Conservation (phyloP, 2,329 filamentous ascomycete genomes). For the Ceratocystis cubensis region DNA sequence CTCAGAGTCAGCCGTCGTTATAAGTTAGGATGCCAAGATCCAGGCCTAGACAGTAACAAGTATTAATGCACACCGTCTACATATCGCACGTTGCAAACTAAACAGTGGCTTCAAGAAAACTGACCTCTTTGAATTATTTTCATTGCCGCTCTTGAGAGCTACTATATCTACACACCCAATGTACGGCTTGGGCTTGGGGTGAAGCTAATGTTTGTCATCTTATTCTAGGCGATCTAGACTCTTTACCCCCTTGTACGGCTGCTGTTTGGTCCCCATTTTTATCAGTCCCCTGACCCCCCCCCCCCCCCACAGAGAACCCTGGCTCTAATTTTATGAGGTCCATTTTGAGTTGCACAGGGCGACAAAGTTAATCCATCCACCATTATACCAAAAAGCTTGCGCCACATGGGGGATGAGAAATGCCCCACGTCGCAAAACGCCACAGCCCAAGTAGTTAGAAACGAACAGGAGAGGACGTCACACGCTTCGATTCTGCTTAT, state of each 20-base stretch:
- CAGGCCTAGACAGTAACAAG: not conserved
- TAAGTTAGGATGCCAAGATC: not conserved
- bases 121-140: not conserved
- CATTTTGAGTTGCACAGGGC: conserved; percentile 8
- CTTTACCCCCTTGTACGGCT: not conserved
- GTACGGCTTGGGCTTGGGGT: not conserved
- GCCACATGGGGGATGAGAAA: not conserved
- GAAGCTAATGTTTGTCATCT: not conserved
- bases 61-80: not conserved
- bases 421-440: not conserved
- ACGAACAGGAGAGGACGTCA: not conserved
- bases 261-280: not conserved
- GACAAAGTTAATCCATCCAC: not conserved
- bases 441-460: not conserved
- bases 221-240: conserved; percentile 5
- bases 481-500: not conserved
- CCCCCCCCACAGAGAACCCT: not conserved
- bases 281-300: not conserved
- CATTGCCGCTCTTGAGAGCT: not conserved
- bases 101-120: not conserved
- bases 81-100: not conserved
- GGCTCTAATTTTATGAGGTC: conserved; percentile 3
- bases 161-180: not conserved
- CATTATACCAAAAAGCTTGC: not conserved
- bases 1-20: not conserved